Conservation (phyloP, 139 green algal genomes). For the Spirogloea muscicola region DNA sequence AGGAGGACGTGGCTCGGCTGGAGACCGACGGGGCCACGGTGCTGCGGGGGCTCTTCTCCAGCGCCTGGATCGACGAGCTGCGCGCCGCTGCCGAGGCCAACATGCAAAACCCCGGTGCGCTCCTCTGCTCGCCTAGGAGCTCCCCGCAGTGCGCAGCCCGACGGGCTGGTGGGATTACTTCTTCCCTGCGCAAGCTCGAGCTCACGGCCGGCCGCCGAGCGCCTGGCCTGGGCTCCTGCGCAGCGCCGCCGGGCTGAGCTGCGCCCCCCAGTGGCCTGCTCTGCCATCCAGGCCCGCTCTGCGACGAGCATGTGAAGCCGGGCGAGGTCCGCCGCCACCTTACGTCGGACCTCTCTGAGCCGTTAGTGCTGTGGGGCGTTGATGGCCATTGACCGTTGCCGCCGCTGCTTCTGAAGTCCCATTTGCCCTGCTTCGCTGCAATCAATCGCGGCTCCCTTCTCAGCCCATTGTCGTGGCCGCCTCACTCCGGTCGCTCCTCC, state of each 20-base stretch:
- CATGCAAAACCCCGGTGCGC: constrained; percentile 15
- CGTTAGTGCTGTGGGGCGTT: too few species aligned
- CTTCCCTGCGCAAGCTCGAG: too few species aligned
- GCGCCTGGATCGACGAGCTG: constrained; percentile 8
- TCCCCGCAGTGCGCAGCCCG: background rate
- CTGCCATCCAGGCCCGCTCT: constrained; percentile 4
- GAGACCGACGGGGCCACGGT: constrained; percentile 1
- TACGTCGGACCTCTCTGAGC: background rate
- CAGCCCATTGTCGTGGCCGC: background rate
- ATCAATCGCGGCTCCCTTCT: background rate
- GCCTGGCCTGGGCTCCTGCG: background rate
- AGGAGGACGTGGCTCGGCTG: constrained; percentile 1
- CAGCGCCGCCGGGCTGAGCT: background rate
- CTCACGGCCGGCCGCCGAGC: too few species aligned
- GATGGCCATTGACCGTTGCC: background rate
- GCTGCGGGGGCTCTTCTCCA: constrained; percentile 3
- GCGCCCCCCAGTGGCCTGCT: background rate
- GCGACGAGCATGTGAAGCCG: constrained; percentile 16
- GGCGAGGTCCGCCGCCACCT: background rate
- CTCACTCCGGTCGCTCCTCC: background rate
- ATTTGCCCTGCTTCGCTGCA: background rate
- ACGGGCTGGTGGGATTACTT: background rate
- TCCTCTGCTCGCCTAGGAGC: background rate
- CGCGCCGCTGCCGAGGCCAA: constrained; percentile 10
- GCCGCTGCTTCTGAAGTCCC: background rate